Percentiles rank a stretch among this genome's conserved stretches.
These are phyloP conservation scores for Buddleja alternifolia DNA, from an alignment of 257 asterid species.

Conservation along the genomic window DNA sequence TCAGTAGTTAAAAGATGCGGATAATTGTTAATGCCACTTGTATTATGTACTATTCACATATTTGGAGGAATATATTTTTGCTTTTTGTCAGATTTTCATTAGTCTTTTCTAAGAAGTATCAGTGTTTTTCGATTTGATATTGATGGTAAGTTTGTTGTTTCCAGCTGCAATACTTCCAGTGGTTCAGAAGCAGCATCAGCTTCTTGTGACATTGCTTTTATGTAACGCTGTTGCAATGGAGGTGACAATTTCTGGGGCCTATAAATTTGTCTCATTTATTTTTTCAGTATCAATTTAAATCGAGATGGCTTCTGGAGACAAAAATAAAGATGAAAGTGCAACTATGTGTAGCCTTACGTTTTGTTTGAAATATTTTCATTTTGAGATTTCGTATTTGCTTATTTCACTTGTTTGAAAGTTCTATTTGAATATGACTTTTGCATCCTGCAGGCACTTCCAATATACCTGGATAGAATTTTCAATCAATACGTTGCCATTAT, in stretches of 20 bases:
- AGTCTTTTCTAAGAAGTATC: not conserved
- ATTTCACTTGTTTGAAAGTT: constrained; percentile 16
- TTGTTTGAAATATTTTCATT: not conserved
- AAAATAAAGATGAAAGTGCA: not conserved
- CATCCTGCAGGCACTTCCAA: constrained; percentile 88
- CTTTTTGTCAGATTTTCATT: not conserved
- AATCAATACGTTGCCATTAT: constrained; percentile 92
- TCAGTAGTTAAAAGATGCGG: not conserved
- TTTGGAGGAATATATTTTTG: not conserved
- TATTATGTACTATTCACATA: not conserved
- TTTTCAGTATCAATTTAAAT: not conserved
- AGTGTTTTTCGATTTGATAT: constrained; percentile 1
- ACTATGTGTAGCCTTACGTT: not conserved
- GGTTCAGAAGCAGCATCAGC: constrained; percentile 98
- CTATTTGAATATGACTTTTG: constrained; percentile 19
- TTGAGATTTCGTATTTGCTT: not conserved
- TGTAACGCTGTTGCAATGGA: constrained; percentile 97
- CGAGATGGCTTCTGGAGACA: not conserved
- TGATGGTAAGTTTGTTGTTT: constrained; percentile 29
- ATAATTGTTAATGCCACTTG: not conserved
- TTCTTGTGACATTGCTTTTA: constrained; percentile 90
- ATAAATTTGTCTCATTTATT: not conserved
- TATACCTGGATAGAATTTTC: constrained; percentile 90
- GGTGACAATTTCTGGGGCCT: constrained; percentile 44
- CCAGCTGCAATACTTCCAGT: constrained; percentile 89